Evolutionary conservation across 2,329 filamentous ascomycete species (phyloP).

Genomic region (Fusarium sp.): DNA sequence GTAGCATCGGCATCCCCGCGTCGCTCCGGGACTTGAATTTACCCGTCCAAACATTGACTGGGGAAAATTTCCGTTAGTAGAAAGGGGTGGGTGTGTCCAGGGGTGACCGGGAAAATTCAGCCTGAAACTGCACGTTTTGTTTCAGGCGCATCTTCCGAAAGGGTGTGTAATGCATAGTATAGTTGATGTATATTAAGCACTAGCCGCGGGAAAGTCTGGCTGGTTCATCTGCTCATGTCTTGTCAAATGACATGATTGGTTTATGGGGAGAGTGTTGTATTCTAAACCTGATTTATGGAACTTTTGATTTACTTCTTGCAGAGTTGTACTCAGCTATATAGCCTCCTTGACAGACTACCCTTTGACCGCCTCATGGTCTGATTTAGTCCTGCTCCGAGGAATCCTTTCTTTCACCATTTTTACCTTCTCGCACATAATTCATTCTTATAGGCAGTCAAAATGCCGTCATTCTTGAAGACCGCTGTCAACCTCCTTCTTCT

Average conservation of each 20-base stretch:
- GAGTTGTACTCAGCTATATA: neutral
- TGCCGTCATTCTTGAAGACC: constrained; percentile 21
- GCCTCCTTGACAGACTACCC: neutral
- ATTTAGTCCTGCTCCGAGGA: neutral
- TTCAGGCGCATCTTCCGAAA: constrained; percentile 16
- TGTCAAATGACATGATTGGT: constrained; percentile 3
- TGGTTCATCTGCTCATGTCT: neutral
- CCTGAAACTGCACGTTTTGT: constrained; percentile 21
- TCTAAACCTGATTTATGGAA: constrained; percentile 2
- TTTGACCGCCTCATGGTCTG: neutral
- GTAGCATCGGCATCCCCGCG: constrained; percentile 22
- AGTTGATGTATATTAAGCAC: constrained; percentile 8
- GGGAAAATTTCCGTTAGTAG: constrained; percentile 3
- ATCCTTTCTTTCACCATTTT: neutral
- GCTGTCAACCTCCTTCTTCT: constrained; percentile 31
- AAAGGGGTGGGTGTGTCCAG: constrained; percentile 1
- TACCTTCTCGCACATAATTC: neutral
- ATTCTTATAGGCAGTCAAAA: neutral
- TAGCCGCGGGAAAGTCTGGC: neutral
- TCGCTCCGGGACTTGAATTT: constrained; percentile 12
- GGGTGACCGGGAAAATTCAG: constrained; percentile 20
- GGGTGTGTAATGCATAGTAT: constrained; percentile 7
- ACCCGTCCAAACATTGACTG: neutral
- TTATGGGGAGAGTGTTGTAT: neutral
- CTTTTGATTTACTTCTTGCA: neutral